phyloP scores from a whole-genome alignment of 2,329 filamentous ascomycete species.

The Grosmannia penicillata region DNA sequence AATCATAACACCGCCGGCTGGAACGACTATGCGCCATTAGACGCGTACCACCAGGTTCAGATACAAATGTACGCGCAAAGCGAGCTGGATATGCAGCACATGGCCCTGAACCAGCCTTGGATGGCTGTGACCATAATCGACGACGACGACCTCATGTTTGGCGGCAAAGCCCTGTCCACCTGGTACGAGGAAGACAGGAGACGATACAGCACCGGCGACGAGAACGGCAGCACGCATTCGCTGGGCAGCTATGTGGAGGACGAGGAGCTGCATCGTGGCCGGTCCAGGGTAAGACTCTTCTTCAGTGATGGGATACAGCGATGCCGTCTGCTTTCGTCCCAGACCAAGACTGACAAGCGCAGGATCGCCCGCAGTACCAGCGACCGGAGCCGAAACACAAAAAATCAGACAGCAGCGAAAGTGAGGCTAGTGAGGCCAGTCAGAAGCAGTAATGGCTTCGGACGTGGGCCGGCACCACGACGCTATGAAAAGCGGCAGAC shows the following conservation, averaged over 20 bases:
- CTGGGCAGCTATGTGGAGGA: conserved; percentile 12
- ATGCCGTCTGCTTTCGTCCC: not conserved
- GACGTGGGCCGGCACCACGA: too few relatives aligned
- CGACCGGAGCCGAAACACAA: conserved; percentile 8
- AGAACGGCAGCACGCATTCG: conserved; percentile 8
- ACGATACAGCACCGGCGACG: conserved; percentile 21
- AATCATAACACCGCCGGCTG: too few relatives aligned
- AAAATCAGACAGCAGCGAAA: conserved; percentile 5
- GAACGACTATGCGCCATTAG: too few relatives aligned
- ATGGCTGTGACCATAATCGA: conserved; percentile 42
- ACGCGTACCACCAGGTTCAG: too few relatives aligned
- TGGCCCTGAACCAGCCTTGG: conserved; percentile 20
- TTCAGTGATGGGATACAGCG: not conserved
- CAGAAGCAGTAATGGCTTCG: not conserved
- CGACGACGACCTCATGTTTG: conserved; percentile 45
- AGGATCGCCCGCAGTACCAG: conserved; percentile 10
- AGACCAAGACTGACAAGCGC: not conserved
- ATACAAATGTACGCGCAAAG: too few relatives aligned
- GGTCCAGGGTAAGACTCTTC: conserved; percentile 18
- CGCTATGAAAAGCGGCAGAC: too few relatives aligned
- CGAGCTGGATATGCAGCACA: not conserved
- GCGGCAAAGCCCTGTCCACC: conserved; percentile 41
- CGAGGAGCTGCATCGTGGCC: conserved; percentile 25
- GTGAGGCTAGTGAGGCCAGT: conserved; percentile 5
- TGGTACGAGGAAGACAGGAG: conserved; percentile 46